phyloP scores from a whole-genome alignment of 2,329 filamentous ascomycete species.

The Epicoccum sorghinum region DNA sequence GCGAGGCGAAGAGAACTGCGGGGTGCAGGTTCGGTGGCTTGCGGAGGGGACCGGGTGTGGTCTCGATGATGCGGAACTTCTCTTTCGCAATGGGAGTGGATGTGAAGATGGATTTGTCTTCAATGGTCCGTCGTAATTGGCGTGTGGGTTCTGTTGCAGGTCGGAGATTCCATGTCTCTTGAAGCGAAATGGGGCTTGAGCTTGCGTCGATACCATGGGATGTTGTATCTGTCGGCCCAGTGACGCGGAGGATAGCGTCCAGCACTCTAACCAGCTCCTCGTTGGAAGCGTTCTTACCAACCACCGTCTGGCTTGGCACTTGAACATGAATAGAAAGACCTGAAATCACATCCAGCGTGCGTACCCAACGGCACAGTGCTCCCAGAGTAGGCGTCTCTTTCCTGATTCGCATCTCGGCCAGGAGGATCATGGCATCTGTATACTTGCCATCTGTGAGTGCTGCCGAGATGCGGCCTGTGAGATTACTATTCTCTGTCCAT shows the following conservation, averaged over 20 bases:
- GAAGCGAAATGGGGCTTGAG: constrained; percentile 61
- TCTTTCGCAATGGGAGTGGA: constrained; percentile 31
- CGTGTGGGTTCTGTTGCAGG: constrained; percentile 47
- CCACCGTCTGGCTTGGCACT: constrained; percentile 45
- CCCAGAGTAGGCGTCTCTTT: constrained; percentile 69
- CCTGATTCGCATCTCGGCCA: constrained; percentile 74
- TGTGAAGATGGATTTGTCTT: constrained; percentile 58
- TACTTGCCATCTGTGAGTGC: constrained; percentile 70
- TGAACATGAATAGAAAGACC: constrained; percentile 64
- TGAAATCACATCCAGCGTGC: constrained; percentile 72
- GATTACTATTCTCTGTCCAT: constrained; percentile 60
- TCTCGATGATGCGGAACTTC: constrained; percentile 66
- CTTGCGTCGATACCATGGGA: constrained; percentile 28
- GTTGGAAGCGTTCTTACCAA: constrained; percentile 55
- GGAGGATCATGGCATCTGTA: constrained; percentile 67
- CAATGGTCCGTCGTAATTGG: constrained; percentile 62
- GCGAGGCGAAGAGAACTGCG: constrained; percentile 68
- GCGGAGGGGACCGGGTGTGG: constrained; percentile 63
- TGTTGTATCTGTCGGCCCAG: constrained; percentile 63
- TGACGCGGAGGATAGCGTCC: constrained; percentile 68
- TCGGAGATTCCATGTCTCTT: constrained; percentile 67
- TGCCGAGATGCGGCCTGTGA: constrained; percentile 70
- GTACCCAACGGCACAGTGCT: constrained; percentile 73
- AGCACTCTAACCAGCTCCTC: constrained; percentile 61
- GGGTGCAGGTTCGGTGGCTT: constrained; percentile 73